phyloP scores from a whole-genome alignment of 352 stramenopile species.

The Phytophthora uliginosa region DNA sequence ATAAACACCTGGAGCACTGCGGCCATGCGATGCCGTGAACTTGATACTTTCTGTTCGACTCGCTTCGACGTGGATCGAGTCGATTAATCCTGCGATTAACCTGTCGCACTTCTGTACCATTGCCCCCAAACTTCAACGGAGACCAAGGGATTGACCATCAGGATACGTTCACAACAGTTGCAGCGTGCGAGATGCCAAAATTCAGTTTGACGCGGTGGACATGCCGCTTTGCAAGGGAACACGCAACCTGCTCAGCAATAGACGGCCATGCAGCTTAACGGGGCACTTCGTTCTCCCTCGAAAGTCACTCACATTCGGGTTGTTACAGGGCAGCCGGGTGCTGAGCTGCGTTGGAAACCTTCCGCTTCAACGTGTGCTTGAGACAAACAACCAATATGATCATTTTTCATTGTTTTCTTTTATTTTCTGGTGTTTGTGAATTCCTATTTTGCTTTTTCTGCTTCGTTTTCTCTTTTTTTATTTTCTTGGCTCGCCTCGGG shows the following conservation, averaged over 20 bases:
- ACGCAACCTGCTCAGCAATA: too few species aligned
- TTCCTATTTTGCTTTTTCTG: slow-evolving; percentile 5
- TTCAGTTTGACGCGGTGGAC: too few species aligned
- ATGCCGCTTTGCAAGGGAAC: too few species aligned
- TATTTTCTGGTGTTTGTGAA: neutral
- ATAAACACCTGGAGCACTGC: slow-evolving; percentile 18
- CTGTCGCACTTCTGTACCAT: slow-evolving; percentile 12
- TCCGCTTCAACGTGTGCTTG: neutral
- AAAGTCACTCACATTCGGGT: too few species aligned
- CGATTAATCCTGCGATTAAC: slow-evolving; percentile 26
- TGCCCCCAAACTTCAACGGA: slow-evolving; percentile 14
- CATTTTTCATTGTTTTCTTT: neutral
- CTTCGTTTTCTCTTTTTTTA: slow-evolving; percentile 31
- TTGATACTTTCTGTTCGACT: slow-evolving; percentile 28
- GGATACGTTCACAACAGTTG: too few species aligned
- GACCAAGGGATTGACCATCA: neutral
- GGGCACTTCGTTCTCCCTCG: too few species aligned
- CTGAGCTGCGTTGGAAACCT: neutral
- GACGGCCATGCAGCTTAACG: too few species aligned
- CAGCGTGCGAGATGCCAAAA: too few species aligned
- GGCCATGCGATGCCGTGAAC: slow-evolving; percentile 27
- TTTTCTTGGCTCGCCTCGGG: neutral
- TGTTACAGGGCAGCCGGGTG: too few species aligned
- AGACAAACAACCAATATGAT: neutral
- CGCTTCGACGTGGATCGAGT: slow-evolving; percentile 19